phyloP scores from a whole-genome alignment of 2,329 filamentous ascomycete species.

The Colletotrichum endophyticum region DNA sequence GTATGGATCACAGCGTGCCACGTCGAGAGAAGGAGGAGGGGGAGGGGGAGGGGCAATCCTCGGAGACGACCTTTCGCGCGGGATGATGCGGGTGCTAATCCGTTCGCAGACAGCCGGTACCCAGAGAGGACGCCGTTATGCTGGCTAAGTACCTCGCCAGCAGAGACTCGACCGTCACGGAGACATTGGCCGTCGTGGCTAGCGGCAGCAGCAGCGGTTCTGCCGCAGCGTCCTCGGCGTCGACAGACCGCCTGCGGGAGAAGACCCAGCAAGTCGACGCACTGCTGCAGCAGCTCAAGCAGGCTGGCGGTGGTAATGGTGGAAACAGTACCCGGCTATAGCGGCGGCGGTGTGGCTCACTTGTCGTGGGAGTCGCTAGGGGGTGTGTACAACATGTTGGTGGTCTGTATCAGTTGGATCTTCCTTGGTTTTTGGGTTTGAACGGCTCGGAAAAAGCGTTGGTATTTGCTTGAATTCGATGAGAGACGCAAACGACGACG shows the following conservation, averaged over 20 bases:
- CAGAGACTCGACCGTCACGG: neutral
- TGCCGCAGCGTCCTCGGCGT: neutral
- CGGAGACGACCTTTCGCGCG: neutral
- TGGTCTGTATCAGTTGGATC: neutral
- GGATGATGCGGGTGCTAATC: neutral
- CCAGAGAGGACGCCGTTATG: neutral
- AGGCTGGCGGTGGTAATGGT: neutral
- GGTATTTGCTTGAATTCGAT: neutral
- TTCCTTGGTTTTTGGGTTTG: neutral
- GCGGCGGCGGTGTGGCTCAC: neutral
- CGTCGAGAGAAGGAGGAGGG: neutral
- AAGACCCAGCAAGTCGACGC: conserved; percentile 6
- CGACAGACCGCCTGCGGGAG: conserved; percentile 1
- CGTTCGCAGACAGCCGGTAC: neutral
- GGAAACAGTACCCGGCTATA: neutral
- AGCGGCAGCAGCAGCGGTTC: neutral
- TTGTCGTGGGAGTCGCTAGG: neutral
- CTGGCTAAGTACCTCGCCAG: neutral
- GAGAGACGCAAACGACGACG: neutral
- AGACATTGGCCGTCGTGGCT: conserved; percentile 1
- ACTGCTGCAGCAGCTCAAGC: conserved; percentile 5
- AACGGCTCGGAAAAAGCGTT: neutral
- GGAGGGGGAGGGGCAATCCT: neutral
- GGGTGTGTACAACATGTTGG: neutral
- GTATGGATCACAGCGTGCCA: conserved; percentile 18